Percentiles rank a stretch among this genome's conserved stretches.
phyloP scores from a whole-genome alignment of 257 asterid species.

The Solanum paucissectum region DNA sequence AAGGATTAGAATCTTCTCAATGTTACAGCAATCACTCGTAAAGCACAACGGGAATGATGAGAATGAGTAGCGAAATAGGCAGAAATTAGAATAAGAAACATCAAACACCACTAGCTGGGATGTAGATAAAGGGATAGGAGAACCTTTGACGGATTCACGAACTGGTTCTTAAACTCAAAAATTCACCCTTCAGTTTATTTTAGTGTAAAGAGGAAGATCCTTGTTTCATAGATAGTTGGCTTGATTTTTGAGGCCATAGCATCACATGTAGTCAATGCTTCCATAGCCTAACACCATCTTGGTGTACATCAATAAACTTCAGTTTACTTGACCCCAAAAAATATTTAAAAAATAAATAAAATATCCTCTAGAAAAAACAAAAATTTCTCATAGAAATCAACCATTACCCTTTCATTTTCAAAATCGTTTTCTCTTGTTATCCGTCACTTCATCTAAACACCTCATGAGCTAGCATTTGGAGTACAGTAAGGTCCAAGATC shows the following conservation, averaged over 20 bases:
- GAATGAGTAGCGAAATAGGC: neutral
- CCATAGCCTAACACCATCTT: neutral
- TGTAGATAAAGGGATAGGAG: neutral
- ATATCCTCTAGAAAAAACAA: neutral
- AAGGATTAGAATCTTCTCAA: conserved; percentile 1
- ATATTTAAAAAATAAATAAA: neutral
- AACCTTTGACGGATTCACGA: neutral
- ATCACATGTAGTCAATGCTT: neutral
- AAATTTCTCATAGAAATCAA: neutral
- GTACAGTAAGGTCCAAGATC: neutral
- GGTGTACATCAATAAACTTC: neutral
- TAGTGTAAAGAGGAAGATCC: neutral
- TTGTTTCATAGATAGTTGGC: neutral
- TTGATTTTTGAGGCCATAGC: neutral
- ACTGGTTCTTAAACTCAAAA: neutral
- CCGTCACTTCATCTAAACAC: neutral
- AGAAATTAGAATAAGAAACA: neutral
- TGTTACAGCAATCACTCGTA: neutral
- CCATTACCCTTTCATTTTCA: neutral
- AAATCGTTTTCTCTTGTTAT: neutral
- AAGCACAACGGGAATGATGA: neutral
- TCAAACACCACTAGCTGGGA: neutral
- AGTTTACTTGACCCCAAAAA: neutral
- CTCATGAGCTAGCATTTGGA: neutral
- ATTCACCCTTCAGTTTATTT: neutral